phyloP scores from a whole-genome alignment of 2,329 filamentous ascomycete genomes.

The Penicillium palitans region DNA sequence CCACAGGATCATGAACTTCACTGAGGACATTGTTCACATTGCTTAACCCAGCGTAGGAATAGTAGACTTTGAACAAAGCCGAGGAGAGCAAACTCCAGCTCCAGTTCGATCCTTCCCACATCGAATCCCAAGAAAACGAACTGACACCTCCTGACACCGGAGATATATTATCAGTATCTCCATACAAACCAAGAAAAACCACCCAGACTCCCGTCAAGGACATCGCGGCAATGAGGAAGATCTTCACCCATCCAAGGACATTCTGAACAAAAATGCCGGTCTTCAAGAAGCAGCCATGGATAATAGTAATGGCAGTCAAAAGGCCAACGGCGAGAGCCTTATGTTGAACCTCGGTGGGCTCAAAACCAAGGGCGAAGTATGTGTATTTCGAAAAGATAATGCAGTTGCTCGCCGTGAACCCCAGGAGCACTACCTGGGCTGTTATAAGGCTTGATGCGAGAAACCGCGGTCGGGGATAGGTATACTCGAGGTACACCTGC shows the following conservation, averaged over 20 bases:
- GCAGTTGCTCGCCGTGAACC: constrained; percentile 69
- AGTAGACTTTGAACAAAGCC: constrained; percentile 63
- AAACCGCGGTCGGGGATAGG: constrained; percentile 63
- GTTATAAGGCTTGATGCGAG: constrained; percentile 65
- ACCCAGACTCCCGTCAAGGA: constrained; percentile 61
- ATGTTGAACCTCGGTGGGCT: constrained; percentile 53
- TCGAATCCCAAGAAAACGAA: constrained; percentile 48
- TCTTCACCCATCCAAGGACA: constrained; percentile 63
- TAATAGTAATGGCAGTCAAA: constrained; percentile 57
- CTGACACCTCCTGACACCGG: not conserved
- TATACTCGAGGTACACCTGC: constrained; percentile 69
- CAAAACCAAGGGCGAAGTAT: constrained; percentile 57
- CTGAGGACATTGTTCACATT: constrained; percentile 72
- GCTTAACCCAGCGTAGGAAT: constrained; percentile 66
- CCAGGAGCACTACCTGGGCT: constrained; percentile 62
- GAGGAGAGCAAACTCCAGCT: constrained; percentile 68
- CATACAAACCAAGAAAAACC: constrained; percentile 49
- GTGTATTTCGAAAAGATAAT: constrained; percentile 68
- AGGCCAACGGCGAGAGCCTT: constrained; percentile 60
- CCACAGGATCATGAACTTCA: constrained; percentile 67
- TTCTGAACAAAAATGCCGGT: constrained; percentile 62
- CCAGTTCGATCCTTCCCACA: constrained; percentile 68
- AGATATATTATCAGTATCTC: constrained; percentile 8
- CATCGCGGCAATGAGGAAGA: constrained; percentile 62
- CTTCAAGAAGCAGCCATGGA: constrained; percentile 61